phyloP scores from a whole-genome alignment of 2,329 filamentous ascomycete species.

The Clarireedia hainanense region DNA sequence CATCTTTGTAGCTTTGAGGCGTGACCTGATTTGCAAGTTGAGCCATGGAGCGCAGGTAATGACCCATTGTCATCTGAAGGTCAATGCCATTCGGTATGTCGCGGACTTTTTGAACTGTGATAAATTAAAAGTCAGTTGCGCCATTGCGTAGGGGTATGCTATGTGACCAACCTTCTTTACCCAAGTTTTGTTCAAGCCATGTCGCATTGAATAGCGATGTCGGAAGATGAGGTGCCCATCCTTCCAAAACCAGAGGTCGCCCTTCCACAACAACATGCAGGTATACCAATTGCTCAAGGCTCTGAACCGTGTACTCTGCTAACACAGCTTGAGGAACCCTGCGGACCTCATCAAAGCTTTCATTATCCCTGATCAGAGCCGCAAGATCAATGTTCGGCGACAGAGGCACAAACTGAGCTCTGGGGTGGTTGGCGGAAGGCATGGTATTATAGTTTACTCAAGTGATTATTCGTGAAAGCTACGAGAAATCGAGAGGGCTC shows the following conservation, averaged over 20 bases:
- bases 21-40: slow-evolving; percentile 78
- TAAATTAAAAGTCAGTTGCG: slow-evolving; percentile 18
- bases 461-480: not conserved
- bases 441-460: slow-evolving; percentile 40
- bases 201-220: slow-evolving; percentile 67
- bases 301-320: slow-evolving; percentile 63
- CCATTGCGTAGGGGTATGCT: not conserved
- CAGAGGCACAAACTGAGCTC: slow-evolving; percentile 87
- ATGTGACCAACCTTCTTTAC: slow-evolving; percentile 60
- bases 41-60: slow-evolving; percentile 84
- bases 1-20: slow-evolving; percentile 66
- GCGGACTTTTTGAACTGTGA: slow-evolving; percentile 70
- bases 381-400: slow-evolving; percentile 76
- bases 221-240: slow-evolving; percentile 71
- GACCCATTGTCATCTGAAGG: slow-evolving; percentile 77
- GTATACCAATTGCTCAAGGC: slow-evolving; percentile 74
- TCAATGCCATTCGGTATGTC: slow-evolving; percentile 67
- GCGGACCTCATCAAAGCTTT: slow-evolving; percentile 82
- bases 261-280: slow-evolving; percentile 81
- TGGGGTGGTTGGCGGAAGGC: slow-evolving; percentile 66
- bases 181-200: slow-evolving; percentile 74
- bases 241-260: slow-evolving; percentile 83
- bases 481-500: not conserved
- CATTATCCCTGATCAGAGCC: slow-evolving; percentile 64
- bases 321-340: slow-evolving; percentile 75